Base-by-base conservation (phyloP, 1,284 basidiomycete species). In the Cystobasidium slooffiae region DNA sequence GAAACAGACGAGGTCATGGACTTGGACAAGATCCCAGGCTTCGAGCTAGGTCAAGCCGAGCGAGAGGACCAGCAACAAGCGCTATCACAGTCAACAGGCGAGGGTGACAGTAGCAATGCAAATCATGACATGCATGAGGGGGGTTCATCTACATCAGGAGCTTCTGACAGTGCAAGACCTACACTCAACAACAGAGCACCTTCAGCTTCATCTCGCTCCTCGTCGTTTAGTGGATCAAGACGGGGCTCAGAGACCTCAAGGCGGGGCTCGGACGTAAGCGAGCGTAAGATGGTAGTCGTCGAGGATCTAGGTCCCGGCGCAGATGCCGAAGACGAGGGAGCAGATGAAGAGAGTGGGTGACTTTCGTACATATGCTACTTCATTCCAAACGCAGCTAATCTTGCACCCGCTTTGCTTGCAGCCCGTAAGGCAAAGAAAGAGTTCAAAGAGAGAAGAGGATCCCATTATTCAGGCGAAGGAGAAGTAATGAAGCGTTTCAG, bases 1-100 rank as follows among this genome's bases (percentile, higher is more conserved):
- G 79, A 80, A 62, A 80, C 78, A n/a, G 79, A 80, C 68, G 68
- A 75, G 24, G 79, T 80, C 58, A 79, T 79, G 79, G 79, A 80
- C 68, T 68, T 80, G 37, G 79, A 80, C 77, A 76, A 80, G 65
- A 80, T 80, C 44, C 79, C 79, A 10, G 79, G 79, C n/a, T 78
- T 80, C 65, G 77, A 77, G 37, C 76, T 80, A 39, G 79, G 79
- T 51, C 47, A 59, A n/a, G 62, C 76, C 3, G 76, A 77, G 8
- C 66, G 53, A 6, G 55, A 56, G 22, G 66, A 46, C 6, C 52
- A 55, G 44, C 66, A 55, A 49, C 22, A 41, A 43, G 1, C 56
- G 9, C 20, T 53, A 53, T 24, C 56, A 59, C 22, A 16, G 41
- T 61, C 53, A 14, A 44, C 22, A 43, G 14, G 10, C 24, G 43